Evolutionary conservation across 306 rosid genomes (phyloP).

Genomic region (Pterocarpus santalinus): DNA sequence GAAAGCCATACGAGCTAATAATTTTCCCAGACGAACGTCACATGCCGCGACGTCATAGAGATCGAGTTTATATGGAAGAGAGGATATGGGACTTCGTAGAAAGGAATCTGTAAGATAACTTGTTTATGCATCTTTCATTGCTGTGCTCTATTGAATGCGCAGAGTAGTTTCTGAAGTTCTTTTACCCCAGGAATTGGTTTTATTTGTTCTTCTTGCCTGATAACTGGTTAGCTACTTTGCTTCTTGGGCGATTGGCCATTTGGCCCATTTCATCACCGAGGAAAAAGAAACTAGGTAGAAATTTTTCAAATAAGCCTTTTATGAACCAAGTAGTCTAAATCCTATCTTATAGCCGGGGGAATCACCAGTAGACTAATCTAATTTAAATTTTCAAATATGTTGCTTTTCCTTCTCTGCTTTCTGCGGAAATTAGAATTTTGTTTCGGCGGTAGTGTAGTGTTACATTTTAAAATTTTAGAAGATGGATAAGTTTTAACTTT

Average conservation of each 20-base stretch:
- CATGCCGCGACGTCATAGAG: conserved; percentile 85
- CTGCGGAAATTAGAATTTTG: not conserved
- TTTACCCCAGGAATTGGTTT: conserved; percentile 25
- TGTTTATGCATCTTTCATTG: conserved; percentile 38
- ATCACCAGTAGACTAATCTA: conserved; percentile 3
- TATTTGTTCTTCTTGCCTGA: conserved; percentile 34
- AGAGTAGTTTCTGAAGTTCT: conserved; percentile 35
- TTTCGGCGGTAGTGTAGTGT: not conserved
- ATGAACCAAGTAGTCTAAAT: not conserved
- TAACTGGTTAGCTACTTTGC: conserved; percentile 36
- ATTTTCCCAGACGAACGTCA: conserved; percentile 95
- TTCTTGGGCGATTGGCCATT: conserved; percentile 15
- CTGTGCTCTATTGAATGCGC: conserved; percentile 33
- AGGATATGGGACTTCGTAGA: conserved; percentile 95
- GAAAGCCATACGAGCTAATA: conserved; percentile 83
- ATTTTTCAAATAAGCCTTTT: not conserved
- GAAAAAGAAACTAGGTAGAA: conserved; percentile 8
- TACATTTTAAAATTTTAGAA: not conserved
- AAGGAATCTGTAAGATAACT: conserved; percentile 64
- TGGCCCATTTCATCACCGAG: conserved; percentile 30
- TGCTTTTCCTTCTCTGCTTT: conserved; percentile 8
- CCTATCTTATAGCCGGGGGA: not conserved
- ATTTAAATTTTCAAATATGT: conserved; percentile 23
- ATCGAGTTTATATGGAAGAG: conserved; percentile 91
- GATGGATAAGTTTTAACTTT: not conserved